Conservation (phyloP, 2,329 filamentous ascomycete genomes). For the Scytalidium lignicola region DNA sequence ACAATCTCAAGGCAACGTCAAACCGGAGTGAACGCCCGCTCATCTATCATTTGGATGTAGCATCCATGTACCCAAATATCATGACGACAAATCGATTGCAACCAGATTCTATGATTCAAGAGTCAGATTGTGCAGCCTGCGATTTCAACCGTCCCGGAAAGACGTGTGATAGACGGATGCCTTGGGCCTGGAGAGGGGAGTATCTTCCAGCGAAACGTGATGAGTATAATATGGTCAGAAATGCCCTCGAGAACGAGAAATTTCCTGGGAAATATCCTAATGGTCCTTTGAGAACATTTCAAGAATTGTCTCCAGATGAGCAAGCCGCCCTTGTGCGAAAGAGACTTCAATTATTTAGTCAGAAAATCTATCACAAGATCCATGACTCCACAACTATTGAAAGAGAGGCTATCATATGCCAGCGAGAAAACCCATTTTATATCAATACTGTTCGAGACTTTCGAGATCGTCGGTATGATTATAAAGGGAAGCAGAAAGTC, state of each 20-base stretch:
- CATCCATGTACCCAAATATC: conserved; percentile 99
- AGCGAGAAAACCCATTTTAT: conserved; percentile 97
- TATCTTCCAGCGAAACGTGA: conserved; percentile 93
- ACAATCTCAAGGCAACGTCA: conserved; percentile 72
- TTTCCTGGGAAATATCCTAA: conserved; percentile 79
- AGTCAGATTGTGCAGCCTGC: conserved; percentile 93
- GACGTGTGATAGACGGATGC: conserved; percentile 88
- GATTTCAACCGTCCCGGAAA: conserved; percentile 98
- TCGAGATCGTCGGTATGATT: conserved; percentile 94
- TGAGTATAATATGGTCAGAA: conserved; percentile 98
- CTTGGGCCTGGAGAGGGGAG: conserved; percentile 98
- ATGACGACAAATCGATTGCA: conserved; percentile 99
- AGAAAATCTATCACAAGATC: conserved; percentile 99
- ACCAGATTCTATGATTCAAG: conserved; percentile 97
- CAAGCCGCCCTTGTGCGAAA: conserved; percentile 79
- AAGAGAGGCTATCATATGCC: conserved; percentile 95
- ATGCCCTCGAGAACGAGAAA: conserved; percentile 83
- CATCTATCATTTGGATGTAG: conserved; percentile 97
- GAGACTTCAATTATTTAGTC: conserved; percentile 84
- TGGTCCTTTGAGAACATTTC: conserved; percentile 66
- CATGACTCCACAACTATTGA: conserved; percentile 90
- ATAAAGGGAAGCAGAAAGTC: conserved; percentile 95
- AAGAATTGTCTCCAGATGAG: conserved; percentile 76
- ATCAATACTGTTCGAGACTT: conserved; percentile 95
- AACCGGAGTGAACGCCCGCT: conserved; percentile 80